Percentiles rank a stretch among this genome's conserved stretches.
phyloP scores from a whole-genome alignment of 192 early-diverging fungal species.

The Coemansia sp. region DNA sequence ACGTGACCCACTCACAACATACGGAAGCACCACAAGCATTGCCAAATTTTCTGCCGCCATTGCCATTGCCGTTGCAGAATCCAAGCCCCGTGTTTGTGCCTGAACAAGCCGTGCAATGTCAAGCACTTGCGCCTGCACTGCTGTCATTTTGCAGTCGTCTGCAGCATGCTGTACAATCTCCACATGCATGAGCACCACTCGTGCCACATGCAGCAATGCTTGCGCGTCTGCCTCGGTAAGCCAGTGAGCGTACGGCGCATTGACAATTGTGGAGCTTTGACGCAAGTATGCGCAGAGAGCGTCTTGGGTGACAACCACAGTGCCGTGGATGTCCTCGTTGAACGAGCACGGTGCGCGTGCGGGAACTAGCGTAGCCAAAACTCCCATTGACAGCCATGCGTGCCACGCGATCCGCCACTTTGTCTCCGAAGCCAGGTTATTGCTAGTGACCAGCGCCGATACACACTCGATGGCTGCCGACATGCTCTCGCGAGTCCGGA shows the following conservation, averaged over 20 bases:
- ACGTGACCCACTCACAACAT: slow-evolving; percentile 1
- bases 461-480: slow-evolving; percentile 26
- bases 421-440: neutral
- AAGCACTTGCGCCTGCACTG: slow-evolving; percentile 69
- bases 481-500: slow-evolving; percentile 33
- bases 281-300: slow-evolving; percentile 25
- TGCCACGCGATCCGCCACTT: slow-evolving; percentile 31
- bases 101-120: slow-evolving; percentile 51
- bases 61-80: slow-evolving; percentile 13
- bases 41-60: slow-evolving; percentile 33
- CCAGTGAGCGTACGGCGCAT: neutral
- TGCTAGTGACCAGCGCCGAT: slow-evolving; percentile 8
- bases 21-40: slow-evolving; percentile 29
- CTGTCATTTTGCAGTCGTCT: slow-evolving; percentile 63
- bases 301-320: slow-evolving; percentile 32
- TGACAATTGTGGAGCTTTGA: slow-evolving; percentile 15
- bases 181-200: slow-evolving; percentile 17
- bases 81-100: neutral
- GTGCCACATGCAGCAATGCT: slow-evolving; percentile 19
- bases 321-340: slow-evolving; percentile 15
- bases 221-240: slow-evolving; percentile 21
- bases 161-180: slow-evolving; percentile 27
- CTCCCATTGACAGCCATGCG: slow-evolving; percentile 31
- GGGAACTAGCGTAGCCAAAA: slow-evolving; percentile 9
- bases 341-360: neutral